A percentile compares a stretch with the other conserved stretches of the same genome.
These are phyloP conservation scores for Aureobasidium musti DNA, from an alignment of 2,329 filamentous ascomycete genomes.

Conservation along the genomic window DNA sequence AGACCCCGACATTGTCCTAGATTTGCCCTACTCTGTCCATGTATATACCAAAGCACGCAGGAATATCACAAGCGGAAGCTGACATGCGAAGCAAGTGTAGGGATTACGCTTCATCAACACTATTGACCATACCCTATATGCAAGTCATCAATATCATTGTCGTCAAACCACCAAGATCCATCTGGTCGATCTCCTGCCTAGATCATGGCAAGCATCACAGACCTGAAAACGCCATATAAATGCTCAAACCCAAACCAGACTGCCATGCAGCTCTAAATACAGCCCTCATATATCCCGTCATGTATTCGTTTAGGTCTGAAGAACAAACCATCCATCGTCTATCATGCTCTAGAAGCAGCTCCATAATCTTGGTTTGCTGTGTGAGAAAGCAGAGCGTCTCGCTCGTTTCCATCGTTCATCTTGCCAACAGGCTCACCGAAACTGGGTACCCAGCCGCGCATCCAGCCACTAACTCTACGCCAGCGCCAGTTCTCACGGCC, in stretches of 20 bases:
- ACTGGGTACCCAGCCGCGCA: slow-evolving; percentile 65
- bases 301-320: background rate
- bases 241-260: background rate
- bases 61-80: background rate
- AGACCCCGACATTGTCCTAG: too few relatives aligned
- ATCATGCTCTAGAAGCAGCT: slow-evolving; percentile 9
- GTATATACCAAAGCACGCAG: slow-evolving; percentile 35
- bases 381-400: slow-evolving; percentile 1
- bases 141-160: slow-evolving; percentile 2
- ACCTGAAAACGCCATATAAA: slow-evolving; percentile 13
- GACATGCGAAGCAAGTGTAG: background rate
- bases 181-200: background rate
- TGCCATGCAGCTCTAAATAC: background rate
- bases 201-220: background rate
- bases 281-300: slow-evolving; percentile 3
- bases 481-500: slow-evolving; percentile 52
- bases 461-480: slow-evolving; percentile 63
- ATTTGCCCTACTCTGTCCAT: too few relatives aligned
- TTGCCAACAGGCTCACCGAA: slow-evolving; percentile 43
- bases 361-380: slow-evolving; percentile 2
- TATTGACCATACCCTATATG: background rate
- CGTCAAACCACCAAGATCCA: background rate
- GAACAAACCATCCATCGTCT: background rate
- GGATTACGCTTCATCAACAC: slow-evolving; percentile 1
- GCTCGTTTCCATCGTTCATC: background rate